Conservation (phyloP, 1,284 basidiomycete species). For the Sporisorium reilianum region DNA sequence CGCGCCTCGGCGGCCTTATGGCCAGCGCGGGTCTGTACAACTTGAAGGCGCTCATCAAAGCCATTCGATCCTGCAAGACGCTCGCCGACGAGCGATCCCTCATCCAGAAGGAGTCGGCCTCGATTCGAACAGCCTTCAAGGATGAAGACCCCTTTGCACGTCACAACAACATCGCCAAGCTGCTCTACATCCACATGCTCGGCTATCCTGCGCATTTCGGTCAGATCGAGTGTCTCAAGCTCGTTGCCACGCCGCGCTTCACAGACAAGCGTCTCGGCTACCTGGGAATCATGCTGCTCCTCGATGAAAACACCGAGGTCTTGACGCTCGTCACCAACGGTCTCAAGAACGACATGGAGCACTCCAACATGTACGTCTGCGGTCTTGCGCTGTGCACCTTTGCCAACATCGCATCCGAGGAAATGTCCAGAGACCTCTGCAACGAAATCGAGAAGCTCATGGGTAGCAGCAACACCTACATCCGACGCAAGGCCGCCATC, state of each 20-base stretch:
- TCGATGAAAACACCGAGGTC: conserved; percentile 98
- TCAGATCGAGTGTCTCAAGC: conserved; percentile 99
- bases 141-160: conserved; percentile 85
- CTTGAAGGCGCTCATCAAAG: conserved; percentile 71
- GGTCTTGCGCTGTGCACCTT: conserved; percentile 98
- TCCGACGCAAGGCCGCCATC: conserved; percentile 97
- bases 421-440: conserved; percentile 68
- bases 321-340: conserved; percentile 98
- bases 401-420: conserved; percentile 96
- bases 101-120: conserved; percentile 98
- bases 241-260: conserved; percentile 97
- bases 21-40: conserved; percentile 68
- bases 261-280: conserved; percentile 97
- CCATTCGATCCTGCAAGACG: conserved; percentile 77
- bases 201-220: conserved; percentile 99
- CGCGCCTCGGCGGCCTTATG: conserved; percentile 67
- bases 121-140: conserved; percentile 95
- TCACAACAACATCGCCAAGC: conserved; percentile 97
- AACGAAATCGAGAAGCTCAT: conserved; percentile 94
- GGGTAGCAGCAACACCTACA: conserved; percentile 97
- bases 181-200: conserved; percentile 99
- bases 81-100: conserved; percentile 97
- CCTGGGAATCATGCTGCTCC: conserved; percentile 94
- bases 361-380: conserved; percentile 98
- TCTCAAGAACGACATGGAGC: conserved; percentile 99